Conservation (phyloP, 768 basidiomycete species). For the Antrodiella citrinella region DNA sequence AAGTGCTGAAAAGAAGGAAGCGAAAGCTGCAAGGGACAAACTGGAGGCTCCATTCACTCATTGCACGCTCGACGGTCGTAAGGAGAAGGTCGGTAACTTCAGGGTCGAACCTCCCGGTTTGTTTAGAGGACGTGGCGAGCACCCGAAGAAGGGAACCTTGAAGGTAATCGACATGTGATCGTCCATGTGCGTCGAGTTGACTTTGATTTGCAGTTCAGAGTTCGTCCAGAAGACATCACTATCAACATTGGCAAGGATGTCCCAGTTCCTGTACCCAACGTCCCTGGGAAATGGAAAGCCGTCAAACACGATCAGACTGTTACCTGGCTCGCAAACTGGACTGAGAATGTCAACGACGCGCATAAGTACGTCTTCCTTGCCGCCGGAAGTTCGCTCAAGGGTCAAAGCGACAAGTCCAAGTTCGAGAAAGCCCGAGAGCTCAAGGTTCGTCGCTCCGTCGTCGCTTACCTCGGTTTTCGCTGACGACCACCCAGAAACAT, state of each 20-base stretch:
- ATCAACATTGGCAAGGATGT: constrained; percentile 82
- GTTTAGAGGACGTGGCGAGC: constrained; percentile 96
- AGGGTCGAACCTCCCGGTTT: constrained; percentile 97
- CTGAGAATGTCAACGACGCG: constrained; percentile 93
- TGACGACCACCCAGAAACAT: constrained; percentile 49
- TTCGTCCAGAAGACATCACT: constrained; percentile 91
- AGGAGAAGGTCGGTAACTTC: constrained; percentile 98
- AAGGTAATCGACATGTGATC: constrained; percentile 48
- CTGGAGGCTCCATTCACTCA: constrained; percentile 77
- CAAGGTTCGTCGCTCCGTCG: constrained; percentile 50
- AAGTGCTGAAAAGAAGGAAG: constrained; percentile 81
- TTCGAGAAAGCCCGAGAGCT: constrained; percentile 97
- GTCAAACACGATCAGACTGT: constrained; percentile 91
- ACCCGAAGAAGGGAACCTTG: constrained; percentile 92
- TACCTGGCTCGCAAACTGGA: constrained; percentile 99
- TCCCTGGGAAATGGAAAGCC: constrained; percentile 86
- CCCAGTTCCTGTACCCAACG: constrained; percentile 78
- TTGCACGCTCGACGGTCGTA: constrained; percentile 90
- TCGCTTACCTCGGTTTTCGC: constrained; percentile 2
- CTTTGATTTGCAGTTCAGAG: constrained; percentile 50
- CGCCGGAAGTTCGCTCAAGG: constrained; percentile 95
- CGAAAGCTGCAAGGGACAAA: constrained; percentile 79
- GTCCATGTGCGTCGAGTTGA: constrained; percentile 3
- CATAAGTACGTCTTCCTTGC: constrained; percentile 98
- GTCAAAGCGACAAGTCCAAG: constrained; percentile 95